phyloP scores from a whole-genome alignment of 371 early-diverging fungal species.

The Mucor indicus region DNA sequence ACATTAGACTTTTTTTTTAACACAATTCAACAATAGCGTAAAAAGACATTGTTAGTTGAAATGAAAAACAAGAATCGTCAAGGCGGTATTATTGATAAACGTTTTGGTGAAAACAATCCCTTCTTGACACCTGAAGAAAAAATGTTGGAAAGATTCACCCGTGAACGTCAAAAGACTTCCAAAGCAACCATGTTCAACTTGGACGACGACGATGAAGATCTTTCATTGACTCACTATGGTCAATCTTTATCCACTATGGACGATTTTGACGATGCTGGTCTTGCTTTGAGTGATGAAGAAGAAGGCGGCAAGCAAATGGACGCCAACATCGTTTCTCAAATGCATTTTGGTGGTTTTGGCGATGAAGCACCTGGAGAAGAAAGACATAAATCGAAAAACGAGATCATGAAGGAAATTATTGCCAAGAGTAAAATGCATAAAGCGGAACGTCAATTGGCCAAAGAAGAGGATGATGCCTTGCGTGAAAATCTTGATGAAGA shows the following conservation, averaged over 20 bases:
- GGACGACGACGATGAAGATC: constrained; percentile 66
- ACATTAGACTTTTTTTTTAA: neutral
- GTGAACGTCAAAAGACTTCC: constrained; percentile 64
- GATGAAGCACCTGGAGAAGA: constrained; percentile 45
- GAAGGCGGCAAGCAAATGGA: constrained; percentile 58
- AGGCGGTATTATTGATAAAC: constrained; percentile 85
- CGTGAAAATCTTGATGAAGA: constrained; percentile 86
- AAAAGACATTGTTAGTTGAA: constrained; percentile 81
- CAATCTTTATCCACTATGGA: constrained; percentile 82
- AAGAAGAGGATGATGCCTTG: constrained; percentile 78
- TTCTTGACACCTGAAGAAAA: constrained; percentile 91
- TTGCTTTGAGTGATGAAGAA: constrained; percentile 67
- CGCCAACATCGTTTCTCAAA: constrained; percentile 60
- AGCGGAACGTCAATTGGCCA: constrained; percentile 81
- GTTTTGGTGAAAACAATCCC: constrained; percentile 93
- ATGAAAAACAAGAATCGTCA: constrained; percentile 64
- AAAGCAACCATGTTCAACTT: constrained; percentile 62
- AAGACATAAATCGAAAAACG: constrained; percentile 77
- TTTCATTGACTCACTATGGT: constrained; percentile 86
- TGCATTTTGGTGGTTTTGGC: constrained; percentile 91
- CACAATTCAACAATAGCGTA: constrained; percentile 48
- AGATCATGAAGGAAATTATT: constrained; percentile 96
- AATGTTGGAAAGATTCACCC: constrained; percentile 92
- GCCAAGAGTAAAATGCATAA: constrained; percentile 95
- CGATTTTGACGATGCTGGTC: constrained; percentile 72